These are phyloP conservation scores for Thalia dealbata DNA, from an alignment of 176 grass and related monocot species.

Conservation along the genomic window DNA sequence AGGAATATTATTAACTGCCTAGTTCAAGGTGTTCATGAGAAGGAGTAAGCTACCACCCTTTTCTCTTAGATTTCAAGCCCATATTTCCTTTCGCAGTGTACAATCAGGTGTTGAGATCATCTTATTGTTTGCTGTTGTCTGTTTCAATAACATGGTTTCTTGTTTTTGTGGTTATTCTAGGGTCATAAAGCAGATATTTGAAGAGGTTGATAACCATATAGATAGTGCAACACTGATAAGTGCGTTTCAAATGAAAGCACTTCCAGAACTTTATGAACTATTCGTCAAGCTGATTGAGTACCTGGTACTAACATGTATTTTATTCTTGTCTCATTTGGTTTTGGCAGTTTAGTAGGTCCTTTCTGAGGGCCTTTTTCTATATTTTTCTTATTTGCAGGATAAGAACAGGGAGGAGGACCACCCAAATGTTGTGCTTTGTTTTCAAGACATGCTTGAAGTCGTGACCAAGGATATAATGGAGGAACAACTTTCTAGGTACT, in stretches of 20 bases:
- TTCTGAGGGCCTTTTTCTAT: neutral
- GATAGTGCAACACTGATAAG: constrained; percentile 36
- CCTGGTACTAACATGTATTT: constrained; percentile 51
- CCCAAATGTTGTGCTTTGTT: constrained; percentile 51
- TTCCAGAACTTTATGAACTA: constrained; percentile 62
- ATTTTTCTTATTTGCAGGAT: constrained; percentile 32
- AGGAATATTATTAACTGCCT: constrained; percentile 60
- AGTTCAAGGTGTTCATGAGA: constrained; percentile 53
- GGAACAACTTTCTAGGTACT: constrained; percentile 58
- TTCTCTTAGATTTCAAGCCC: constrained; percentile 12
- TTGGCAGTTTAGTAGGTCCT: neutral
- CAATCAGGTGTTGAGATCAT: neutral
- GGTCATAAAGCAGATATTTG: constrained; percentile 64
- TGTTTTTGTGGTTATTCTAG: constrained; percentile 38
- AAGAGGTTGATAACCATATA: constrained; percentile 48
- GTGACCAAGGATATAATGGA: constrained; percentile 94
- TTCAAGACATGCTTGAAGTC: constrained; percentile 97
- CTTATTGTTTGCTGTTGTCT: neutral
- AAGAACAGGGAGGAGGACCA: constrained; percentile 54
- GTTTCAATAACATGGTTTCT: constrained; percentile 7
- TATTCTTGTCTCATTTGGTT: neutral
- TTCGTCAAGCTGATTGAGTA: constrained; percentile 52
- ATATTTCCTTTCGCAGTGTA: constrained; percentile 19
- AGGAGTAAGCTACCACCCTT: constrained; percentile 34
- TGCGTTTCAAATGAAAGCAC: constrained; percentile 47